These are phyloP conservation scores for Biscogniauxia mediterranea DNA, from an alignment of 2,329 filamentous ascomycete genomes.

Conservation along the genomic window DNA sequence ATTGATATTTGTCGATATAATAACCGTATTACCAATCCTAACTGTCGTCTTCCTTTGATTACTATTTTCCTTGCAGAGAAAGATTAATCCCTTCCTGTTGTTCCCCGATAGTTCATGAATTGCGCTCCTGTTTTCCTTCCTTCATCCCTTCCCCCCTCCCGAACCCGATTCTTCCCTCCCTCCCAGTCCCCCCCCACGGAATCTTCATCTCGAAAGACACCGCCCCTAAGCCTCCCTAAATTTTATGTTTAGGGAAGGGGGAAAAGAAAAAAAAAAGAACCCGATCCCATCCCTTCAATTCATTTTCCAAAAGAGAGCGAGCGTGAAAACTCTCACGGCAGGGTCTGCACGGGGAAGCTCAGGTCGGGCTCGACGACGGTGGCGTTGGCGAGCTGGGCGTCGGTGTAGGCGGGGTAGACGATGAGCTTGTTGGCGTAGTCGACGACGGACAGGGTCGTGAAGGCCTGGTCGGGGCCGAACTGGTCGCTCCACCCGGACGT, in stretches of 20 bases:
- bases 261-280: slow-evolving; percentile 6
- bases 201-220: no score
- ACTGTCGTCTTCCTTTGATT: background rate
- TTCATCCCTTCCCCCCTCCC: background rate
- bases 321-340: slow-evolving; percentile 7
- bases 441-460: slow-evolving; percentile 53
- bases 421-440: slow-evolving; percentile 45
- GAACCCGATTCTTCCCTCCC: background rate
- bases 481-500: slow-evolving; percentile 56
- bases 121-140: no score
- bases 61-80: no score
- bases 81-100: no score
- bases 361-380: slow-evolving; percentile 48
- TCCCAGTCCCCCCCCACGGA: background rate
- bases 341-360: slow-evolving; percentile 29
- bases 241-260: background rate
- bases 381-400: slow-evolving; percentile 44
- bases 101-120: no score
- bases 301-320: no score
- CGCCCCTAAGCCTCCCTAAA: no score
- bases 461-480: slow-evolving; percentile 51
- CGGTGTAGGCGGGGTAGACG: slow-evolving; percentile 53
- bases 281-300: background rate
- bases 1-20: background rate
- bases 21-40: background rate